Conservation (phyloP, 768 basidiomycete species). For the Phlegmacium glaucopus region DNA sequence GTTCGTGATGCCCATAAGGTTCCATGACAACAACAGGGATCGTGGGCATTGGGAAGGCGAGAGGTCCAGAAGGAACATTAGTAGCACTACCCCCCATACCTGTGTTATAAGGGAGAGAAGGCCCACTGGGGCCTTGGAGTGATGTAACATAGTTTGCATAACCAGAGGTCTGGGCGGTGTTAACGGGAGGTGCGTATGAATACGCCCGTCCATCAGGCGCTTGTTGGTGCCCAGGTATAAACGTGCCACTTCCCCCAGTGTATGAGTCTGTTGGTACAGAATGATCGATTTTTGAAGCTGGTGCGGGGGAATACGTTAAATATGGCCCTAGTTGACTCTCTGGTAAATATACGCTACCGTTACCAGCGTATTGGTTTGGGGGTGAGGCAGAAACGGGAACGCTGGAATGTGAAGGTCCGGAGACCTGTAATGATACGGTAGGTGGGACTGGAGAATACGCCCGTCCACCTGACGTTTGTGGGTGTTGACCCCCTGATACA, state of each 20-base stretch:
- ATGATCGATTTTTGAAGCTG: no score
- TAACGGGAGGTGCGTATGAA: no score
- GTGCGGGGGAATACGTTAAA: no score
- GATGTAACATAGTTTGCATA: constrained; percentile 3
- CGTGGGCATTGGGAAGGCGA: constrained; percentile 33
- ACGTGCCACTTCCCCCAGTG: no score
- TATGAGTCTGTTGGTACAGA: no score
- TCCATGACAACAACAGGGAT: constrained; percentile 10
- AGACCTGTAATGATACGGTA: not conserved
- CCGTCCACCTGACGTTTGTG: not conserved
- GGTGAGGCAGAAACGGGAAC: not conserved
- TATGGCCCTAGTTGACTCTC: no score
- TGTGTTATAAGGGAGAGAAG: constrained; percentile 12
- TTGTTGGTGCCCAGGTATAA: no score
- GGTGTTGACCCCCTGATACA: not conserved
- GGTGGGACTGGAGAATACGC: constrained; percentile 4
- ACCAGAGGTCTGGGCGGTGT: no score
- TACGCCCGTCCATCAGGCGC: no score
- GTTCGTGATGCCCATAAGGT: constrained; percentile 1
- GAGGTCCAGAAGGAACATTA: constrained; percentile 10
- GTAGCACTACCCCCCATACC: not conserved
- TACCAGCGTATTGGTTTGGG: not conserved
- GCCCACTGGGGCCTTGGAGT: constrained; percentile 5
- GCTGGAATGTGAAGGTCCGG: not conserved
- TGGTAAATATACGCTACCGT: no score